These are phyloP conservation scores for Sugiyamaella mastotermitis DNA, from an alignment of 805 yeast species.

Conservation along the genomic window DNA sequence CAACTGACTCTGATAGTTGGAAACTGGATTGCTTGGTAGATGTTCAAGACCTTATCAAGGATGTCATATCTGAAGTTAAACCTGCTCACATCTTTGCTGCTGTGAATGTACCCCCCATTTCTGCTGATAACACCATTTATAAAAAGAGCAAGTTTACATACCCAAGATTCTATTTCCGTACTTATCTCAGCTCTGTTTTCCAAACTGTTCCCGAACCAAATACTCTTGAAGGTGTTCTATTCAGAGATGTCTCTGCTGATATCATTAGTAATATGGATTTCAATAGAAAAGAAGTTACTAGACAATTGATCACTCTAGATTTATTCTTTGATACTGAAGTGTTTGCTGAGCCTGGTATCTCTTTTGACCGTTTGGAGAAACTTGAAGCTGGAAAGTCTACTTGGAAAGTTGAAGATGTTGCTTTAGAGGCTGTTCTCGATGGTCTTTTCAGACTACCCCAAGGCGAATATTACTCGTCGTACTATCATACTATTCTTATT, in stretches of 20 bases:
- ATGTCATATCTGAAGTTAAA: constrained; percentile 1
- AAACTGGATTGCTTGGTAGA: constrained; percentile 19
- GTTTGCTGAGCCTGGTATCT: constrained; percentile 70
- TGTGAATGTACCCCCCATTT: constrained; percentile 25
- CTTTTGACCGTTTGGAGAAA: constrained; percentile 59
- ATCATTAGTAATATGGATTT: constrained; percentile 75
- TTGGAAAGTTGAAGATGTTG: constrained; percentile 87
- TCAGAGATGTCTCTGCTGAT: constrained; percentile 73
- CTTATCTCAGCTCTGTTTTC: constrained; percentile 47
- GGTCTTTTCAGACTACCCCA: constrained; percentile 71
- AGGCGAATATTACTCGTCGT: constrained; percentile 61
- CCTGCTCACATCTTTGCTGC: constrained; percentile 31
- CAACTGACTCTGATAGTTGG: constrained; percentile 19
- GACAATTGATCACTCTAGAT: constrained; percentile 72
- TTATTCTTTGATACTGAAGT: constrained; percentile 58
- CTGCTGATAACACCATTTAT: constrained; percentile 4
- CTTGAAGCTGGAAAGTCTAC: constrained; percentile 45
- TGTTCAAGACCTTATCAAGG: constrained; percentile 10
- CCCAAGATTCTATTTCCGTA: constrained; percentile 53
- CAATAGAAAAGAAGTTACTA: constrained; percentile 80
- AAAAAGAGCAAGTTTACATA: background rate
- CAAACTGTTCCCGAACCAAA: constrained; percentile 59
- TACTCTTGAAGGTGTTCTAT: constrained; percentile 50
- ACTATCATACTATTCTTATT: constrained; percentile 77
- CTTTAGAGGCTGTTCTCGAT: constrained; percentile 74